A percentile compares a stretch with the other conserved stretches of the same genome.
phyloP scores from a whole-genome alignment of 163 green algal genomes.

The Trebouxia gelatinosa region DNA sequence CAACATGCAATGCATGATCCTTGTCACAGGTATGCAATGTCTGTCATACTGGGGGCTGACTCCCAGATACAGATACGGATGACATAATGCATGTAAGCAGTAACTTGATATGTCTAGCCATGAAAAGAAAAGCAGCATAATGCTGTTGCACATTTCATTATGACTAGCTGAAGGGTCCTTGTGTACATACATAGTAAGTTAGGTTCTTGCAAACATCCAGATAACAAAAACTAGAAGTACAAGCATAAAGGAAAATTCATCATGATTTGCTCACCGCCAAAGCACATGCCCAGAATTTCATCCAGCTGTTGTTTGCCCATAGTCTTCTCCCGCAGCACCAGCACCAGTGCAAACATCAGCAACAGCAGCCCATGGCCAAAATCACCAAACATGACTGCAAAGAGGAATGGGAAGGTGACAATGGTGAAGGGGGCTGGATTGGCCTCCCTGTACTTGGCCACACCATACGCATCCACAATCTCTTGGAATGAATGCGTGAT shows the following conservation, averaged over 20 bases:
- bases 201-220: too few species aligned
- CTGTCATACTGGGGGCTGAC: too few species aligned
- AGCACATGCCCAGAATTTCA: slow-evolving; percentile 95
- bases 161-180: too few species aligned
- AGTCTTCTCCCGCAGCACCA: slow-evolving; percentile 89
- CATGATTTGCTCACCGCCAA: slow-evolving; percentile 62
- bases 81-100: too few species aligned
- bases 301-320: slow-evolving; percentile 71
- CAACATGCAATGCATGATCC: too few species aligned
- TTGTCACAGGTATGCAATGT: not conserved
- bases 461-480: slow-evolving; percentile 84
- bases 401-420: slow-evolving; percentile 99
- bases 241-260: too few species aligned
- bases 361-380: slow-evolving; percentile 94
- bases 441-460: slow-evolving; percentile 86
- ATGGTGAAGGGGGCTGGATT: slow-evolving; percentile 97
- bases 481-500: slow-evolving; percentile 89
- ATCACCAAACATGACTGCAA: slow-evolving; percentile 99
- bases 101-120: too few species aligned
- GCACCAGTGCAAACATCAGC: slow-evolving; percentile 73
- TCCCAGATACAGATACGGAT: too few species aligned
- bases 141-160: too few species aligned
- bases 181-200: too few species aligned
- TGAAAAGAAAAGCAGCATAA: too few species aligned
- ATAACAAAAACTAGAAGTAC: not conserved